Base-by-base conservation (phyloP, 176 grass and related monocot species). In the Aegilops umbellulata region DNA sequence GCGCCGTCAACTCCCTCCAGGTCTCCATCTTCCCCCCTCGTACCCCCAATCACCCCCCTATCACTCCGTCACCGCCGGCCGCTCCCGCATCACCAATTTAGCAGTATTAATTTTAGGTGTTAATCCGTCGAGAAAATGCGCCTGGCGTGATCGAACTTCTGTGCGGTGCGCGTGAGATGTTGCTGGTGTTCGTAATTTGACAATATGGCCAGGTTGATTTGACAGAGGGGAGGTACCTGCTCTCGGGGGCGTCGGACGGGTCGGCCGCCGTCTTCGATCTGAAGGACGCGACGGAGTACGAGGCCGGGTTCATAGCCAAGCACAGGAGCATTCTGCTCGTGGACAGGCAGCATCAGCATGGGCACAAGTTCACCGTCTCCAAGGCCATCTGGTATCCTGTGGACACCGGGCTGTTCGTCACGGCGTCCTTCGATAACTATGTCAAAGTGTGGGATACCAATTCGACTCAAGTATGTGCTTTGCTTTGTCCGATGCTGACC, bases 381-480 rank as follows among this genome's bases (percentile, higher is more conserved):
- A 81, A 82, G 26, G 93, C 92, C 29, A 47, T 92, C 25, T 98
- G 96, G 96, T 98, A 98, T 83, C 93, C 93, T 6, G 84, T 98
- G 35, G 96, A 98, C 63, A 98, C 96, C 1, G 96, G 96, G 8
- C 65, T 98, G 15, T 95, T 98, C 35, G 86, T 95, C 70, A 94
- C 93, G 1, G 93, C 89, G 20, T 98, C 96, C 46, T 98, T 94
- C 41, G 96, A 98, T 70, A 90, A 94, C 4, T 91, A 80, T 71
- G 88, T 98, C 79, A 94, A 98, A 87, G 93, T 98, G 29, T 98
- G 96, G 96, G 96, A 98, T 82, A 98, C 93, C 36, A 98, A 98
- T 88, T 90, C 84, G 5, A 79, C 88, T 85, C 96, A 98, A 39
- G 96, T 94, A 92, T 24, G 78, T 35, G 49, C 5, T 81, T 78